Evolutionary conservation across 371 early-diverging fungal genomes (phyloP).

Genomic region (Sporodiniella umbellata): DNA sequence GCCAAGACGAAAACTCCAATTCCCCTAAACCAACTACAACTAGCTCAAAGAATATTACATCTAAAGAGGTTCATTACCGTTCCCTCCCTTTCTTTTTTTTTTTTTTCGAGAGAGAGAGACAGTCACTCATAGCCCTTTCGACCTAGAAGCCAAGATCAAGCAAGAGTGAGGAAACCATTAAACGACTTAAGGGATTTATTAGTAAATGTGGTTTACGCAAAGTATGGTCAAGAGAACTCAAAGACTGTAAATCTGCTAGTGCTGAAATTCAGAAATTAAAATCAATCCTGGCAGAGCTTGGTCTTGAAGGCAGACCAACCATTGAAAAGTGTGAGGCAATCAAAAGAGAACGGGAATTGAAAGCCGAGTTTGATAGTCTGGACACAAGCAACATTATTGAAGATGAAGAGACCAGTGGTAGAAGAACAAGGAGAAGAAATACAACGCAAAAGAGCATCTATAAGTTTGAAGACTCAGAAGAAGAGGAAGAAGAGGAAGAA

Average conservation of each 20-base stretch:
- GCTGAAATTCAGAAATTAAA: constrained; percentile 18
- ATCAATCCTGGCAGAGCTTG: constrained; percentile 19
- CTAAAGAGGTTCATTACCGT: too few species aligned
- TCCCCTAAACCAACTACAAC: too few species aligned
- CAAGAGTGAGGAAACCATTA: constrained; percentile 31
- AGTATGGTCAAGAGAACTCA: constrained; percentile 38
- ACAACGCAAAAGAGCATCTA: constrained; percentile 3
- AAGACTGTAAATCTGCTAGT: constrained; percentile 15
- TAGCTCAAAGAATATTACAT: too few species aligned
- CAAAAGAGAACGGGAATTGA: constrained; percentile 38
- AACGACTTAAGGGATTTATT: constrained; percentile 38
- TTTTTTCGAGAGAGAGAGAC: too few species aligned
- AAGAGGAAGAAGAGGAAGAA: constrained; percentile 25
- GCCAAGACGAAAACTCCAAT: too few species aligned
- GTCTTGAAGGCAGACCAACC: constrained; percentile 33
- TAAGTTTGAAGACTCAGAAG: constrained; percentile 9
- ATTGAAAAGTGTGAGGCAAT: constrained; percentile 42
- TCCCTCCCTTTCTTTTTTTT: too few species aligned
- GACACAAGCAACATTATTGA: constrained; percentile 31
- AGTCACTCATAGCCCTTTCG: too few species aligned
- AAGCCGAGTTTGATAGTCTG: constrained; percentile 36
- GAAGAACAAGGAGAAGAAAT: constrained; percentile 11
- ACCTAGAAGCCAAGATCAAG: constrained; percentile 4
- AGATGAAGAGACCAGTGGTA: constrained; percentile 6
- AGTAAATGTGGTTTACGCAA: constrained; percentile 47